Percentiles rank a stretch among this genome's conserved stretches.
These are phyloP conservation scores for Xylaria sp. DNA, from an alignment of 2,329 filamentous ascomycete species.

Conservation along the genomic window DNA sequence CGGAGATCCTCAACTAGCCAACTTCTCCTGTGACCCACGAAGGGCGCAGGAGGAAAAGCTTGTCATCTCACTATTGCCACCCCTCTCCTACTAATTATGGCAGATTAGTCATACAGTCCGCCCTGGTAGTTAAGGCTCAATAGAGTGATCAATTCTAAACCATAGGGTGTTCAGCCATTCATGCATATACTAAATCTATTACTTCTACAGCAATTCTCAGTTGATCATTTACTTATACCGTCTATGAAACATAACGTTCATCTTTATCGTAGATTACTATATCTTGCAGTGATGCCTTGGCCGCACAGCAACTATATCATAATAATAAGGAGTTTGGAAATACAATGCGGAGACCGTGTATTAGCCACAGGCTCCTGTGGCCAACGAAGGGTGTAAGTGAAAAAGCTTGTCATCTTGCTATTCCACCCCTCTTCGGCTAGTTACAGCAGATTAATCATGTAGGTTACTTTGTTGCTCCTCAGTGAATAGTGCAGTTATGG, in stretches of 20 bases:
- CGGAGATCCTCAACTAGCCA: not conserved
- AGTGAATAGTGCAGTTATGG: too few relatives aligned
- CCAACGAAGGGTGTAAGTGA: not conserved
- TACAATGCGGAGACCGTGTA: not conserved
- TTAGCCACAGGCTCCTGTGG: not conserved
- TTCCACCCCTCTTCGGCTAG: slow-evolving; percentile 6
- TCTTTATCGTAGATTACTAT: not conserved
- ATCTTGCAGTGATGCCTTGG: too few relatives aligned
- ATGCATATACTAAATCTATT: too few relatives aligned
- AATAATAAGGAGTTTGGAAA: too few relatives aligned
- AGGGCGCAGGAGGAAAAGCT: not conserved
- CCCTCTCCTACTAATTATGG: not conserved
- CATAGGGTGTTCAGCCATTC: too few relatives aligned
- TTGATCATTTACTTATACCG: too few relatives aligned
- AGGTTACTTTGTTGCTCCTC: too few relatives aligned
- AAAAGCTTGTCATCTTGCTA: not conserved
- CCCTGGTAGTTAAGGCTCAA: too few relatives aligned
- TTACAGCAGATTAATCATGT: not conserved
- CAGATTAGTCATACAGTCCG: slow-evolving; percentile 1
- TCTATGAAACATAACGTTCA: not conserved
- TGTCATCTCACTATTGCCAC: slow-evolving; percentile 15
- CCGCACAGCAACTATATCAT: too few relatives aligned
- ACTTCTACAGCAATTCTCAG: too few relatives aligned
- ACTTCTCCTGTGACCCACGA: not conserved
- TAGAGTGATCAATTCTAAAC: too few relatives aligned